Evolutionary conservation across 2,329 filamentous ascomycete genomes (phyloP), one percentile per base, ranked within the genome.

Genomic region (Penicillium sp.): DNA sequence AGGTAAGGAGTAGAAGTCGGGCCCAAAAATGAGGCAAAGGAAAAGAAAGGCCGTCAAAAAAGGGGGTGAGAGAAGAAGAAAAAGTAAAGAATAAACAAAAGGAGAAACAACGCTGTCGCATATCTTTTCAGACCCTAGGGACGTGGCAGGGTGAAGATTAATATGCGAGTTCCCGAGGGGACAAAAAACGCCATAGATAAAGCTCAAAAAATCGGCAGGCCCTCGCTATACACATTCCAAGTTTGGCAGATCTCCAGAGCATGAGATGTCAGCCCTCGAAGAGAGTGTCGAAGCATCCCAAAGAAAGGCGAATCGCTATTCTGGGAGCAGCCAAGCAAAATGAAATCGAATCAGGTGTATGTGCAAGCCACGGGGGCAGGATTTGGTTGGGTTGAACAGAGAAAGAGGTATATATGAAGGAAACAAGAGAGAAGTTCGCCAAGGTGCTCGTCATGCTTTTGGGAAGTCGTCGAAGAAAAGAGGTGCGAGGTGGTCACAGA

Each of bases 111-210:
- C 40, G 36, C 36, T 54, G 43, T 52, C 52, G 40, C 54, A 68
- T 49, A 51, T 63, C 58, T 62, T n/a, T 67, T 63, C 64, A 57
- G 52, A 53, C 72, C 71, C 71, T 74, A 74, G 71, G 65, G 54
- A 69, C 72, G 61, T 75, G 60, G 61, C 71, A 75, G 70, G 69
- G 70, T 46, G 55, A 60, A 66, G 58, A 62, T 49, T 39, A 62
- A 58, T 53, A 62, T 52, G 59, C 46, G 56, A 60, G 61, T 61
- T 61, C 62, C 62, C 60, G 54, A 62, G 59, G 39, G 60, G 60
- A 64, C 62, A 15, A 57, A 32, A 55, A 67, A 70, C 64, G 66
- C 67, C 63, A 62, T 36, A 49, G 44, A 52, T 50, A 50, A 58
- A 46, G 59, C 45, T 40, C 18, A 52, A 54, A 60, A 54, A 59